phyloP scores from a whole-genome alignment of 352 stramenopile genomes.

The Pythium vanterpoolii region DNA sequence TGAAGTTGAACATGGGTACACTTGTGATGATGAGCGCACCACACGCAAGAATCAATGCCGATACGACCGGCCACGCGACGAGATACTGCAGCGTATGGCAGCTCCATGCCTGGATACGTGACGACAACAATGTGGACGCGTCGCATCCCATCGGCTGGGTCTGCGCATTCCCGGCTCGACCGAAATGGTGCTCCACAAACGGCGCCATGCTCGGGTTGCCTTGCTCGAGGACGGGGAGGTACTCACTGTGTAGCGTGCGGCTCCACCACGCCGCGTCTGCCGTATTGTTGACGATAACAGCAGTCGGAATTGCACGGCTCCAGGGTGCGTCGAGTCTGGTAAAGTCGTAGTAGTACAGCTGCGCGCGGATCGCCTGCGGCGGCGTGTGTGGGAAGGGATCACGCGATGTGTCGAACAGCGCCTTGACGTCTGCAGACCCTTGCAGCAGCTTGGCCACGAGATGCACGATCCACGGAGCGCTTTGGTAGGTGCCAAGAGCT shows the following conservation, averaged over 20 bases:
- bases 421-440: slow-evolving; percentile 52
- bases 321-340: slow-evolving; percentile 67
- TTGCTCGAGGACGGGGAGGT: slow-evolving; percentile 39
- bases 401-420: slow-evolving; percentile 58
- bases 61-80: not conserved
- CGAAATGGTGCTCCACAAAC: slow-evolving; percentile 44
- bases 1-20: slow-evolving; percentile 19
- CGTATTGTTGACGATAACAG: slow-evolving; percentile 26
- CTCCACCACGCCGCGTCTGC: slow-evolving; percentile 43
- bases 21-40: not conserved
- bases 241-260: slow-evolving; percentile 35
- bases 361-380: slow-evolving; percentile 48
- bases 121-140: not conserved
- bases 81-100: slow-evolving; percentile 11
- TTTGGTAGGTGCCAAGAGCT: slow-evolving; percentile 71
- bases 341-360: slow-evolving; percentile 88
- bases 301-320: slow-evolving; percentile 32
- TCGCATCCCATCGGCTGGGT: not conserved
- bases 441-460: slow-evolving; percentile 80
- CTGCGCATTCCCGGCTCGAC: not conserved
- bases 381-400: slow-evolving; percentile 43
- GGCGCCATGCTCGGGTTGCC: slow-evolving; percentile 38
- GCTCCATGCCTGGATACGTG: slow-evolving; percentile 6
- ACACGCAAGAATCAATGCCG: not conserved
- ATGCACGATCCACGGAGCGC: slow-evolving; percentile 85